phyloP scores from a whole-genome alignment of 257 asterid genomes.

The Nicotiana tabacum region DNA sequence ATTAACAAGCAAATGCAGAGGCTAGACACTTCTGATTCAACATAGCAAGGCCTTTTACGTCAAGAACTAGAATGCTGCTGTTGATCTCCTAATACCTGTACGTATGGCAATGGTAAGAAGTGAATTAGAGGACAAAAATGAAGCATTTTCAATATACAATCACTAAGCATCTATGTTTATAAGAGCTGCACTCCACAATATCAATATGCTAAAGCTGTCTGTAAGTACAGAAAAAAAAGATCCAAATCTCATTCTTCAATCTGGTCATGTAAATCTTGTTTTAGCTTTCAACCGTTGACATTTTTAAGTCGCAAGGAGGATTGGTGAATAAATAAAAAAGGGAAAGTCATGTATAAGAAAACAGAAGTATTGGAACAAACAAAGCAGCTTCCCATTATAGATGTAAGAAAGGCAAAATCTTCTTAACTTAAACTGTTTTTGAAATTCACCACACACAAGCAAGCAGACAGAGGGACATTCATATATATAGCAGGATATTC shows the following conservation, averaged over 20 bases:
- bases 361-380: neutral
- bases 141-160: neutral
- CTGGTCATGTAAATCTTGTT: too few species aligned
- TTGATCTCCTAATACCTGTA: neutral
- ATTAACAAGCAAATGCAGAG: neutral
- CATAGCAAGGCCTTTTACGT: neutral
- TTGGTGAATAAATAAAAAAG: too few species aligned
- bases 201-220: neutral
- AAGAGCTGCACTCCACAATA: neutral
- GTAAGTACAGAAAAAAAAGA: neutral
- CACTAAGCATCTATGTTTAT: neutral
- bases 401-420: neutral
- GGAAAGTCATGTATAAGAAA: too few species aligned
- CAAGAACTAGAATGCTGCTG: neutral
- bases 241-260: too few species aligned
- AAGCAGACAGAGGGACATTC: neutral
- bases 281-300: neutral
- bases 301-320: too few species aligned
- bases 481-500: neutral
- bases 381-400: neutral
- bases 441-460: neutral
- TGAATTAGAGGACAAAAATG: neutral
- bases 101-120: neutral
- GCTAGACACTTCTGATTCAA: neutral
- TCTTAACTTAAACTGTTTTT: neutral